These are phyloP conservation scores for Ceriops zippeliana DNA, from an alignment of 345 rosid genomes.

Conservation along the genomic window DNA sequence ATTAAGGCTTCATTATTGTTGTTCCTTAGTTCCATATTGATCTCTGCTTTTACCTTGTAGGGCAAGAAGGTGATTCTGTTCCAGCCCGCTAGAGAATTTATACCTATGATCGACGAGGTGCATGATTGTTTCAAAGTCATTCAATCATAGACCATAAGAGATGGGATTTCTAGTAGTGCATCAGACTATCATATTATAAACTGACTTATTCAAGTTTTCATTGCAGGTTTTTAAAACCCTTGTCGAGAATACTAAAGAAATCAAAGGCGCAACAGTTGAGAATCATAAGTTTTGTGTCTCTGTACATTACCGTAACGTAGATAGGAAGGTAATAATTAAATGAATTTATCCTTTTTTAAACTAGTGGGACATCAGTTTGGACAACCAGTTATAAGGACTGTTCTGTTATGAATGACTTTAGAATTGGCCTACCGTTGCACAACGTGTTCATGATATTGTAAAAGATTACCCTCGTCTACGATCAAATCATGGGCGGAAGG, in stretches of 20 bases:
- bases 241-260: conserved; percentile 60
- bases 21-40: neutral
- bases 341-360: neutral
- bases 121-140: neutral
- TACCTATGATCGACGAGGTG: conserved; percentile 77
- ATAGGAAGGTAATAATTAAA: conserved; percentile 54
- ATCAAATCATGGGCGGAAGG: conserved; percentile 72
- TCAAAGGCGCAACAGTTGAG: conserved; percentile 83
- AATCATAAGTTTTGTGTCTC: conserved; percentile 90
- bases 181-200: neutral
- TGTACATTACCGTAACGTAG: conserved; percentile 98
- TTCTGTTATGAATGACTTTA: conserved; percentile 22
- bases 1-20: no score
- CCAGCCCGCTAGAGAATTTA: conserved; percentile 90
- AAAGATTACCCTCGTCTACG: conserved; percentile 73
- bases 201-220: neutral
- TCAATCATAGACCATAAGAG: neutral
- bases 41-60: conserved; percentile 29
- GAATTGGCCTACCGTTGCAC: conserved; percentile 84
- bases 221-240: conserved; percentile 80
- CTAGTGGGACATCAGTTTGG: neutral
- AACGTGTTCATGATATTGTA: conserved; percentile 73
- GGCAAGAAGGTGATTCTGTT: conserved; percentile 73
- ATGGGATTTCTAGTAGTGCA: neutral
- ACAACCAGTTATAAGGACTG: neutral